These are phyloP conservation scores for Plasmopara halstedii DNA, from an alignment of 352 stramenopile species.

Conservation along the genomic window DNA sequence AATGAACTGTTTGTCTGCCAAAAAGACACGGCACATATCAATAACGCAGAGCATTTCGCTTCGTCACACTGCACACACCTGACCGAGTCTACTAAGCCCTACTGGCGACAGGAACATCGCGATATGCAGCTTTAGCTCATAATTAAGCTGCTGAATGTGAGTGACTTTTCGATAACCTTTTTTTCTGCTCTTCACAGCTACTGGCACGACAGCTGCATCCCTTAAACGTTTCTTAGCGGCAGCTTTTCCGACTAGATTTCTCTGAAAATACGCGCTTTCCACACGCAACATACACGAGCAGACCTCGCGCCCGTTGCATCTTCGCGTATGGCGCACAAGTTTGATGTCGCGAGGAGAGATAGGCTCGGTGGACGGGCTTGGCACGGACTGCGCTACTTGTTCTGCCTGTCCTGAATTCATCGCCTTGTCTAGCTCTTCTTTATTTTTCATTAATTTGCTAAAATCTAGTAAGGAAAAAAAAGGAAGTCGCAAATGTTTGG, in stretches of 20 bases:
- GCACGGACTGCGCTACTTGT: neutral
- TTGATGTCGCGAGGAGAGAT: constrained; percentile 6
- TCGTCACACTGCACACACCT: constrained; percentile 29
- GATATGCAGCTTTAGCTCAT: constrained; percentile 42
- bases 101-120: constrained; percentile 31
- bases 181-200: constrained; percentile 3
- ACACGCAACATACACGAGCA: constrained; percentile 65
- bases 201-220: neutral
- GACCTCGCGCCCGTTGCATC: constrained; percentile 51
- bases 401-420: constrained; percentile 6
- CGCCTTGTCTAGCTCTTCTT: constrained; percentile 2
- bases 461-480: constrained; percentile 11
- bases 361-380: neutral
- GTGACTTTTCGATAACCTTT: constrained; percentile 21
- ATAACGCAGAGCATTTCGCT: neutral
- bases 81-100: constrained; percentile 42
- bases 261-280: constrained; percentile 63
- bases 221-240: constrained; percentile 31
- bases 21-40: constrained; percentile 10
- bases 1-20: constrained; percentile 44
- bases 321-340: constrained; percentile 42
- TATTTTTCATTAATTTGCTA: constrained; percentile 7
- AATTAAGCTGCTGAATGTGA: constrained; percentile 44
- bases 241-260: constrained; percentile 39
- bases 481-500: neutral